Evolutionary conservation across 2,329 filamentous ascomycete species (phyloP), one percentile per base, ranked within the genome.

Genomic region (Fusarium sp.): DNA sequence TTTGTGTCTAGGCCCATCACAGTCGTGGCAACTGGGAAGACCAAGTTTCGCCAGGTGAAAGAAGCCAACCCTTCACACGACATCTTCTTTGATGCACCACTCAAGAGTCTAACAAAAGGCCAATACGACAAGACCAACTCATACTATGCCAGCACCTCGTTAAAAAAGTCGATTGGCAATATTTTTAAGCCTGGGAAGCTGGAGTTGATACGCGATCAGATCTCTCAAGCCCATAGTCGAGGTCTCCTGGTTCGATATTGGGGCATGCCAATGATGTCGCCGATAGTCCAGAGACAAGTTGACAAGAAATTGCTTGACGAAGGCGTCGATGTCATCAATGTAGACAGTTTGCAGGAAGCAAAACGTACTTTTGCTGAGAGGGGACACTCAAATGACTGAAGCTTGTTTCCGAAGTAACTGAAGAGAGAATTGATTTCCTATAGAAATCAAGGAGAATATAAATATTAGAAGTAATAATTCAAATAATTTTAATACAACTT

Each of bases 1-100:
- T 77, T 92, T 5, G 79, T 87, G 41, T 77, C 82, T 27, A 83
- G 91, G 2, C 89, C 90, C 2, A 80, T 94, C 39, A 94, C 91
- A 0, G 87, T 94, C 4, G 90, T 94, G 4, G 90, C 87, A 4
- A 93, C 91, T 3, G 92, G 92, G 18, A 88, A 70, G 21, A 70
- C 74, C 21, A 46, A 65, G 25, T 52, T 72, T 41, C 60, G 46
- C 21, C 66, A 63, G 42, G 72, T 72, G 27, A 69, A 72, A 37
- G 72, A 74, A 39, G 57, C 61, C 21, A 78, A 73, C 44, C 69
- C 68, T 14, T 68, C 48, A 69, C 84, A 89, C 35, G 89, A 92
- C 78, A 82, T 89, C 60, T 92, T 92, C 79, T 91, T 90, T 76
- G 91, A 93, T 73, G 91, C 91, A 1, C 90, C 90, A 0, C 83